These are phyloP conservation scores for Staphylotrichum longicolle DNA, from an alignment of 495 filamentous ascomycete species.

Conservation along the genomic window DNA sequence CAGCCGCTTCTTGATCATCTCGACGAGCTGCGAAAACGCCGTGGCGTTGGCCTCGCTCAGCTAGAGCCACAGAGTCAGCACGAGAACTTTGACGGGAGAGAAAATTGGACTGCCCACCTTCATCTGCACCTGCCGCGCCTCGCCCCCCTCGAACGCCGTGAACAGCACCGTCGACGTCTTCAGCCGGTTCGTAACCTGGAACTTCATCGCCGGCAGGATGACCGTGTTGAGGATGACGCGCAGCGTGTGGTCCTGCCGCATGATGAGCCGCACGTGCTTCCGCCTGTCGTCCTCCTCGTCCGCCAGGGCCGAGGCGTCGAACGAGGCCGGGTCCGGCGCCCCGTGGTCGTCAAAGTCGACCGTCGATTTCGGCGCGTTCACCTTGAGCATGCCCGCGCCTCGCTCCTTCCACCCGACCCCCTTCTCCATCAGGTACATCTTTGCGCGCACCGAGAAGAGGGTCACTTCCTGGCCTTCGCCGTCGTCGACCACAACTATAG, in stretches of 20 bases:
- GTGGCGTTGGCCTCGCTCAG: conserved; percentile 48
- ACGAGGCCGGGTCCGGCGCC: conserved; percentile 40
- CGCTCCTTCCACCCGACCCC: conserved; percentile 77
- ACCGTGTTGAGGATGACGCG: conserved; percentile 85
- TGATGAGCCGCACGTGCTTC: conserved; percentile 64
- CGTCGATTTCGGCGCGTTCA: conserved; percentile 65
- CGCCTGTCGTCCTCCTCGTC: conserved; percentile 42
- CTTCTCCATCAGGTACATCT: conserved; percentile 72
- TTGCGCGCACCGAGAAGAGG: conserved; percentile 62
- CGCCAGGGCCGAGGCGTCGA: conserved; percentile 49
- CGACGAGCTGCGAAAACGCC: conserved; percentile 40
- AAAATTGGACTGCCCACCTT: conserved; percentile 54
- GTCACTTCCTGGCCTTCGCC: conserved; percentile 77
- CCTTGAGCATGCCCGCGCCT: conserved; percentile 75
- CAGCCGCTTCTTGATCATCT: conserved; percentile 42
- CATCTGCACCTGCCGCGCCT: conserved; percentile 59
- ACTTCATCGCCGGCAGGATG: conserved; percentile 68
- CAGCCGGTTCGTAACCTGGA: conserved; percentile 64
- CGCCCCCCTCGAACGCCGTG: conserved; percentile 58
- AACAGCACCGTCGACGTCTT: conserved; percentile 55
- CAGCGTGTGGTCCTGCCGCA: conserved; percentile 81
- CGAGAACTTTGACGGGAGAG: background rate
- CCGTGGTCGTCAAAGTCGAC: conserved; percentile 47
- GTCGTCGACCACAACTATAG: conserved; percentile 49
- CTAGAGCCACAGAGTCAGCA: conserved; percentile 27